Base-by-base conservation (phyloP, 2,329 filamentous ascomycete genomes). In the Graphiopsis chlorocephala region DNA sequence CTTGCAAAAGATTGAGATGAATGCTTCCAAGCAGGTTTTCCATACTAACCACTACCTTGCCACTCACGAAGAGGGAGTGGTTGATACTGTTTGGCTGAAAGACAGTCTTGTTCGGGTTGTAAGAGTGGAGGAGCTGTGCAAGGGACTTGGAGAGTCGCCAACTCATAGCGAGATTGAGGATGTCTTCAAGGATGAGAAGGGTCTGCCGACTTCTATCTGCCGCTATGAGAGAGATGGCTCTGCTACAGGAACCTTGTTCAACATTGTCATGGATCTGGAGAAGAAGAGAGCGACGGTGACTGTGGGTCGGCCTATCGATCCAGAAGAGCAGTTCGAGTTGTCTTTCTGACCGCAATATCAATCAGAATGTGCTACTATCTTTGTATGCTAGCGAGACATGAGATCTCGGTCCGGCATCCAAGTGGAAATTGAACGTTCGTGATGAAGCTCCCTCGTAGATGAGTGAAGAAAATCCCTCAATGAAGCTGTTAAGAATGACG, bases 1-100 rank as follows among this genome's bases (percentile, higher is more conserved):
- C 67, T 26, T 76, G 20, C 63, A 68, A 63, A 75, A 68, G 72
- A 66, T 75, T 11, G 66, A 67, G 65, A 70, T 78, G 66, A 78
- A 81, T 66, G 64, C 55, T 0, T 63, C 56, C 1, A 72, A 74
- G 1, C 71, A 77, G 10, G 71, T 82, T 1, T 77, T 79, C 14
- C 80, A 83, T 66, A 70, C 79, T 0, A 82, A 83, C 60, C 80
- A 82, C 58, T 75, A 79, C 20, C 64, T 83, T 11, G 61, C 70
- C 0, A 70, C 75, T n/a, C 80, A 82, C 57, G 70, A 66, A 0
- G 69, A 67, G 1, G 74, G 76, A 0, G 76, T 79, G 17, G 66
- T 68, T 1, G 81, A 82, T 67, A 78, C 75, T 4, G 71, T 78
- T 15, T 81, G 79, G 77, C 67, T 81, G 56, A 71, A 73, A n/a